Base-by-base conservation (phyloP, 352 stramenopile genomes). In the Phytophthora vignae region DNA sequence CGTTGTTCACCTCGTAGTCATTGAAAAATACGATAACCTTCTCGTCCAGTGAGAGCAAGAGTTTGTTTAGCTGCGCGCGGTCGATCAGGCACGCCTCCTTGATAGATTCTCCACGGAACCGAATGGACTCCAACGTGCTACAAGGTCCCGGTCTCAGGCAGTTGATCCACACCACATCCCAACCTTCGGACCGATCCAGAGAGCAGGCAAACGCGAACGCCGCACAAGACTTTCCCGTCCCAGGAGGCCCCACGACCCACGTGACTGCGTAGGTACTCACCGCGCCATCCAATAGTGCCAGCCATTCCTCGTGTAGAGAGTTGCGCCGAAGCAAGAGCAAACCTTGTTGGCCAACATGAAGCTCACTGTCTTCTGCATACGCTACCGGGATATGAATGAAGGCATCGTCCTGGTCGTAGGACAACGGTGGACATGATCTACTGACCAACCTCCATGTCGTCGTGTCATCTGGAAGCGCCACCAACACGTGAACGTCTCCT, bases 191-290 rank as follows among this genome's bases (percentile, higher is more conserved):
- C 57, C 64, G 48, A 8, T 66, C 42, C 17, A 71, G 49, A 52
- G 48, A 71, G 31, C 55, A 71, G 1, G 56, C 64, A 61, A 66
- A 71, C 12, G 64, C 55, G 10, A 71, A 61, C n/a, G 56, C 56
- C 12, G 55, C 33, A 31, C 46, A 71, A 0, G 55, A 60, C 12
- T 71, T 71, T 1, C 64, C 49, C 15, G 56, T 52, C 46, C 65
- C 38, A n/a, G 49, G 65, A 4, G 65, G 65, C 9, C 57, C 65
- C 9, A 67, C 29, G 7, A 72, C 58, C 65, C 65, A 72, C 36
- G 61, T 3, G 46, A 40, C n/a, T 36, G 6, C 22, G 22, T 25
- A 25, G 27, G 27, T 31, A 31, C 27, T 31, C 2, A 62, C 40
- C 15, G 56, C 53, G 27, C 4, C 33, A 3, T 22, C 22, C 10